Base-by-base conservation (phyloP, 768 basidiomycete genomes). In the Floccularia luteovirens region DNA sequence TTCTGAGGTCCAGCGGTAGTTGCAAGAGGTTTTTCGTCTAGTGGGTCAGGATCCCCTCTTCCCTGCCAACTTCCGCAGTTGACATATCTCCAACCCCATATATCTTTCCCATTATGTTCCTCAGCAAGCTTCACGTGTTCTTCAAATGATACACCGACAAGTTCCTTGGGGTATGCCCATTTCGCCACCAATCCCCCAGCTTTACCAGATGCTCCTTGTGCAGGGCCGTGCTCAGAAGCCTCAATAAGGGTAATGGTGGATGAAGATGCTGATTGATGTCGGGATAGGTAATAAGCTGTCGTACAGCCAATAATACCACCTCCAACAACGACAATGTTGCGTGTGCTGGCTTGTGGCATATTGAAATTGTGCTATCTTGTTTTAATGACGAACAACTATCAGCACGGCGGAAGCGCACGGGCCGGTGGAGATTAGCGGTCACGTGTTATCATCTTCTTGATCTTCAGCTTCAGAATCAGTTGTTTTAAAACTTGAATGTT, bases 261-360 rank as follows among this genome's bases (percentile, higher is more conserved):
- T 3, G 54, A 57, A 7, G 60, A 44, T 3, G 63, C 43, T 6
- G 57, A 60, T 3, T 75, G 72, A 45, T 82, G 77, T 17, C 67
- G 67, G 11, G 82, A 63, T 38, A 90, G 67, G 57, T 85, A 90
- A 63, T 87, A 91, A 11, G 89, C 88, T 0, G 81, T 85, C 1
- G 82, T 82, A 43, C 82, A 79, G 6, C 90, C 90, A 28, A 91
- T 83, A 48, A 92, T 90, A 0, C 90, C 90, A 16, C 81, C 90
- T 20, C 90, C 90, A 44, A 93, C 69, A 44, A 93, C 75, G 22
- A 87, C 72, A 39, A 92, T 79, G 36, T 75, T 54, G 31, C 55
- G 57, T 4, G 45, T 24, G 31, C 41, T 33, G 39, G 48, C 40
- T 23, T 41, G 38, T 1, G 36, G 20, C 43, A 50, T 46, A 13